phyloP scores from a whole-genome alignment of 2,329 filamentous ascomycete genomes.

The Lizonia empirigonia region DNA sequence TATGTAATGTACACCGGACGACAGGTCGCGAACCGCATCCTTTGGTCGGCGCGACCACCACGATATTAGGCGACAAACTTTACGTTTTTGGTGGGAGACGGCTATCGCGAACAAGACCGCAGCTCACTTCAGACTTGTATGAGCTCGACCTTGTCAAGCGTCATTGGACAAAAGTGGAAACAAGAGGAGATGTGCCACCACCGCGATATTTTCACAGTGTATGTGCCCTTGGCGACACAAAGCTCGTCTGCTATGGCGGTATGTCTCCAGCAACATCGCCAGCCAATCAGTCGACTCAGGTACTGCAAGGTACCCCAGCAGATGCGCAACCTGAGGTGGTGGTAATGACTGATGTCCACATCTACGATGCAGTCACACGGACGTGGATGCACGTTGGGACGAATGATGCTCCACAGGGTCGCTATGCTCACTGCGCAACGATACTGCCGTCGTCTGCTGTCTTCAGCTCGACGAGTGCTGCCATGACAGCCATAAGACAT shows the following conservation, averaged over 20 bases:
- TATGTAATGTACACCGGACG: constrained; percentile 76
- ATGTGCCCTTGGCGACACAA: constrained; percentile 90
- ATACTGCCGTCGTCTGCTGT: constrained; percentile 86
- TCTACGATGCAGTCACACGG: constrained; percentile 83
- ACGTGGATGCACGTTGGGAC: constrained; percentile 86
- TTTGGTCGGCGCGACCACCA: constrained; percentile 92
- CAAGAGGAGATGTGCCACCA: constrained; percentile 81
- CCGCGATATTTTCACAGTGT: constrained; percentile 97
- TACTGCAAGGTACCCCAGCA: constrained; percentile 46
- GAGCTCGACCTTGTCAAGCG: constrained; percentile 88
- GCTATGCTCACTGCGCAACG: constrained; percentile 95
- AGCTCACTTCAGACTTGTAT: constrained; percentile 88
- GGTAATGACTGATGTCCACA: constrained; percentile 97
- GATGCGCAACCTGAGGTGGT: constrained; percentile 84
- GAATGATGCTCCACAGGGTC: constrained; percentile 83
- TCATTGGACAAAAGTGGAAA: constrained; percentile 91
- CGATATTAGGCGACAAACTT: constrained; percentile 90
- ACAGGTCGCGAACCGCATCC: constrained; percentile 91
- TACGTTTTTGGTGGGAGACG: constrained; percentile 95
- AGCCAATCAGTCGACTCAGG: constrained; percentile 43
- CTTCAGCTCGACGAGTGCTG: constrained; percentile 83
- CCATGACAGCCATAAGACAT: constrained; percentile 84
- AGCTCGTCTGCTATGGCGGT: constrained; percentile 95
- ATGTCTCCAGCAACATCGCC: constrained; percentile 79
- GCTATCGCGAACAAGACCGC: constrained; percentile 80